Evolutionary conservation across 768 basidiomycete genomes (phyloP), one percentile per base, ranked within the genome.

Genomic region (Leccinum longicurvipes): DNA sequence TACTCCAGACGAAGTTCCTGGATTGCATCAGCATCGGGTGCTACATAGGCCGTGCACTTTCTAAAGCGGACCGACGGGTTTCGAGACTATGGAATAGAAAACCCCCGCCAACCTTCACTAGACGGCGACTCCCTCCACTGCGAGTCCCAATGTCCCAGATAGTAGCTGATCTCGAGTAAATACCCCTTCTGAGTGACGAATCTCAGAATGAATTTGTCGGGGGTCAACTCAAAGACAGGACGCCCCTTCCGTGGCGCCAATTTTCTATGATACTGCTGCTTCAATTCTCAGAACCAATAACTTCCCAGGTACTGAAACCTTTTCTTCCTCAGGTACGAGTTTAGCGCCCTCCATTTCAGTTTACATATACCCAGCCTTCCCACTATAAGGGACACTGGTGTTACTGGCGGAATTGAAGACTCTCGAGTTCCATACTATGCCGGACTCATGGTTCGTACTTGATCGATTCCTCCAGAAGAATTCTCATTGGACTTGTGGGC

Each of bases 231-330:
- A 58, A 48, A 27, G 54, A 67, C 53, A 70, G 68, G 28, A 82
- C 85, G 0, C 85, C 85, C 47, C 69, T 91, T 31, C 89, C 89
- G 31, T 82, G 79, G 81, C 75, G 76, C 52, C 89, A 90, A 74
- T 78, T 91, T 58, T 77, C 76, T 46, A 81, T 91, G 51, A 74
- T 90, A 2, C 67, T 91, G 54, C 74, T 89, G 60, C 74, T 90
- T 41, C 87, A 89, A 68, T 75, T 90, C 36, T 80, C 87, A 51
- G 89, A 91, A 68, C 88, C 89, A 4, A 67, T 91, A 55, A 86
- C 88, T 6, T 80, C 81, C 8, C 80, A 86, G 58, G 85, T 90
- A 51, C 87, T 91, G 56, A 82, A 81, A 42, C 89, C 89, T 0
- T 90, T 89, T 64, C 79, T 84, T 39, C 86, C 86, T 5, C 69